These are phyloP conservation scores for Wickerhamia fluorescens DNA, from an alignment of 805 yeast species.

Conservation along the genomic window DNA sequence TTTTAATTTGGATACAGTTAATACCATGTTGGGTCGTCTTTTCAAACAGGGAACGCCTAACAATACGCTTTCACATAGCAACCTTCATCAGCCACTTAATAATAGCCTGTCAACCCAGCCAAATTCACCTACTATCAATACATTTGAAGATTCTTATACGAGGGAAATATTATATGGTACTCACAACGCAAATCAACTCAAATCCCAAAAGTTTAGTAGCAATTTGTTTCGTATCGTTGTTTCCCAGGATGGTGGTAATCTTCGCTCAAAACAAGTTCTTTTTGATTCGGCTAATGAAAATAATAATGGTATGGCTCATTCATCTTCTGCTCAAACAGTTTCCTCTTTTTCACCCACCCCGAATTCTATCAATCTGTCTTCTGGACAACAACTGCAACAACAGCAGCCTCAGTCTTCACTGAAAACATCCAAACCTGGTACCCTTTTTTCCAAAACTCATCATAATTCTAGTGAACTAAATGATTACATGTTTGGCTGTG, in stretches of 20 bases:
- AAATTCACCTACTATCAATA: conserved; percentile 10
- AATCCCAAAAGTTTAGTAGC: conserved; percentile 19
- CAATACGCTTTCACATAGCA: not conserved
- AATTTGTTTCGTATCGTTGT: conserved; percentile 37
- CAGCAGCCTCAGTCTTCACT: conserved; percentile 1
- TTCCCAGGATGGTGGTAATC: conserved; percentile 44
- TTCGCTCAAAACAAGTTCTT: conserved; percentile 42
- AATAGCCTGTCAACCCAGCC: conserved; percentile 1
- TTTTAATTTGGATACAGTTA: too few species aligned
- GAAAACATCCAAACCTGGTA: conserved; percentile 5
- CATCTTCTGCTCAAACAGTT: not conserved
- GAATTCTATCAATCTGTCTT: too few species aligned
- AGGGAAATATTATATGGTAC: conserved; percentile 43
- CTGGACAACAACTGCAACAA: too few species aligned
- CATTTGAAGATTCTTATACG: conserved; percentile 39
- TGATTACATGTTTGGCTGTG: conserved; percentile 52
- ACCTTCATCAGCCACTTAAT: not conserved
- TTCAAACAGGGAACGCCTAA: conserved; percentile 7
- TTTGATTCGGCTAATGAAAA: conserved; percentile 36
- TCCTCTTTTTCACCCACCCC: not conserved
- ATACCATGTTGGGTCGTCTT: conserved; percentile 13
- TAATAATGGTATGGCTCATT: not conserved
- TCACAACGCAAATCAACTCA: conserved; percentile 17
- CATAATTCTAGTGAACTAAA: conserved; percentile 41
- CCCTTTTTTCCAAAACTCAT: conserved; percentile 23